Evolutionary conservation across 2,329 filamentous ascomycete genomes (phyloP), one percentile per base, ranked within the genome.

Genomic region (Cladophialophora immunda): DNA sequence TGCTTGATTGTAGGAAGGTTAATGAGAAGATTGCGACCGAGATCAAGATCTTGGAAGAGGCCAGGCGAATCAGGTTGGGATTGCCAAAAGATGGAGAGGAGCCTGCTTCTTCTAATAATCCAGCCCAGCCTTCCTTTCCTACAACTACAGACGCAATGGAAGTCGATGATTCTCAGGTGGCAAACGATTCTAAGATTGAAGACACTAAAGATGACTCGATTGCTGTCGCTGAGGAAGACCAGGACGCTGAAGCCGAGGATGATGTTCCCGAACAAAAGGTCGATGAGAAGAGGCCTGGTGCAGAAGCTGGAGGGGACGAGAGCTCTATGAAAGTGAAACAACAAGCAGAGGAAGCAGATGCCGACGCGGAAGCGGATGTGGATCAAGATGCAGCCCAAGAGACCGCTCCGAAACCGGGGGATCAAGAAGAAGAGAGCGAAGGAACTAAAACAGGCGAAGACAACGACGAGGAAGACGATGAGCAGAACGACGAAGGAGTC

Each of bases 11-110:
- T 2, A 76, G 82, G 57, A 84, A 83, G 67, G 77, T 82, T 1
- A 73, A 77, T 6, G 82, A 84, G 68, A 83, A 83, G 64, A 75
- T 84, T 1, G 81, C 82, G 50, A 78, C 78, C 27, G 82, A 84
- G 70, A 81, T 83, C 58, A 79, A 80, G 29, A 78, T 84, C 6
- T 73, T 83, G 6, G 79, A 83, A 66, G 79, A 73, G 60, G 66
- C 65, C 15, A 71, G 69, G 53, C 57, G 72, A 15, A 68, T 71
- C 34, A 65, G 72, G 59, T 58, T 74, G 13, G 72, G 72, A 19
- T 56, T 70, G 53, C 71, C 70, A 4, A 70, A 73, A 47, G 69
- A 70, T 27, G 68, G 56, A 32, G 71, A 71, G 25, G n/a, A 57
- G 45, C 34, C 45, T 34, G 34, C n/a, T 19, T 38, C 63, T 19